Evolutionary conservation across 768 basidiomycete species (phyloP), one percentile per base, ranked within the genome.

Genomic region (Mycena metata): DNA sequence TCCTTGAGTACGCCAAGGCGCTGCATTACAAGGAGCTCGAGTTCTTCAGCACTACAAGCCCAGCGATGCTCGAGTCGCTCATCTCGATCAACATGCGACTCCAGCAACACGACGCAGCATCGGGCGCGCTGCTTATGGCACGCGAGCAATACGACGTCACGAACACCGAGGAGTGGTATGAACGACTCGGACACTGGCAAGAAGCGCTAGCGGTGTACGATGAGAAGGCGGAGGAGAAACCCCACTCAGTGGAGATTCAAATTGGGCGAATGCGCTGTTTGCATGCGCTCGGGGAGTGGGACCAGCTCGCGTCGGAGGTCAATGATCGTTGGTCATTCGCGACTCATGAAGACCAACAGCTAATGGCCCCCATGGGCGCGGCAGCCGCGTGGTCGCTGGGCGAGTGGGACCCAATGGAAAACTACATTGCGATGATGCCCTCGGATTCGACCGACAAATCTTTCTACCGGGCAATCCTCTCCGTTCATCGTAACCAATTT

Each of bases 391-490:
- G 98, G 97, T 95, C 95, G 2, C 81, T 98, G 65, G 91, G 93
- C 74, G 96, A 98, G 74, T 99, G 98, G 98, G 96, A 99, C 74
- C 87, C 91, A 11, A 99, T 99, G 98, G 98, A 99, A 55, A 91
- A 96, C 72, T 99, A 98, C 77, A 98, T 99, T 63, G 85, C 89
- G 7, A 94, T 93, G 4, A 96, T 99, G 95, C 95, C 94, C 76
- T 81, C 86, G 24, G 98, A 98, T 76, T 96, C 96, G 5, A 89
- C 96, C 0, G 98, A 99, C 78, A 88, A 96, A 26, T 92, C 93
- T 5, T 99, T 98, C 84, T 99, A 98, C 83, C 89, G 94, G 26
- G 97, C 98, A 1, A 98, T 99, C 66, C 85, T 99, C 41, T 92
- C 94, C 6, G 95, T 99, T 24, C 97, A 99, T 76, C 93, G 98